Evolutionary conservation across 2,329 filamentous ascomycete species (phyloP).

Genomic region (Pseudocercospora ulei): DNA sequence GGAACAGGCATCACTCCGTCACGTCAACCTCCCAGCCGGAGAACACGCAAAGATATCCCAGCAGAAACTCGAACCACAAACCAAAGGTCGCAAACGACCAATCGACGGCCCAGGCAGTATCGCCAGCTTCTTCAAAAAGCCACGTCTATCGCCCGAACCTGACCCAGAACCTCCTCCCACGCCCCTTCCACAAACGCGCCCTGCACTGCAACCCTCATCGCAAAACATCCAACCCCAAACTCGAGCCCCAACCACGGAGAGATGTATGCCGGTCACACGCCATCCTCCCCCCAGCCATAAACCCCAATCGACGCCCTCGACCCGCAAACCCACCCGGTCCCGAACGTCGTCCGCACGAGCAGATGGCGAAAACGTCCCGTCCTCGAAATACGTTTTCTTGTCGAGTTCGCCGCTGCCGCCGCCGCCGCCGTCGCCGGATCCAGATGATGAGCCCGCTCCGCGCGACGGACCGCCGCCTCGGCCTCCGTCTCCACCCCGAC

Average conservation of each 20-base stretch:
- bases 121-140: constrained; percentile 43
- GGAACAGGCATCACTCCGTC: constrained; percentile 30
- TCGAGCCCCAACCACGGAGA: too few species aligned
- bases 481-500: background rate
- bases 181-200: too few species aligned
- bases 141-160: background rate
- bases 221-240: too few species aligned
- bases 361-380: constrained; percentile 13
- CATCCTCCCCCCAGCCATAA: too few species aligned
- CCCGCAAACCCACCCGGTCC: constrained; percentile 28
- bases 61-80: background rate
- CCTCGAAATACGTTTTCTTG: constrained; percentile 44
- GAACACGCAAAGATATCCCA: constrained; percentile 19
- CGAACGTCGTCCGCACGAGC: constrained; percentile 14
- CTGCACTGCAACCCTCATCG: background rate
- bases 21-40: constrained; percentile 25
- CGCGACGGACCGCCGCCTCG: background rate
- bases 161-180: background rate
- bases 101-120: constrained; percentile 45
- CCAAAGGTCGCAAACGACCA: constrained; percentile 35
- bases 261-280: too few species aligned
- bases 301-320: constrained; percentile 25
- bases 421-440: constrained; percentile 31
- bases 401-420: constrained; percentile 37
- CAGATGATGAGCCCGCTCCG: constrained; percentile 21